phyloP scores from a whole-genome alignment of 139 green algal species.

The Raphidocelis subcapitata region DNA sequence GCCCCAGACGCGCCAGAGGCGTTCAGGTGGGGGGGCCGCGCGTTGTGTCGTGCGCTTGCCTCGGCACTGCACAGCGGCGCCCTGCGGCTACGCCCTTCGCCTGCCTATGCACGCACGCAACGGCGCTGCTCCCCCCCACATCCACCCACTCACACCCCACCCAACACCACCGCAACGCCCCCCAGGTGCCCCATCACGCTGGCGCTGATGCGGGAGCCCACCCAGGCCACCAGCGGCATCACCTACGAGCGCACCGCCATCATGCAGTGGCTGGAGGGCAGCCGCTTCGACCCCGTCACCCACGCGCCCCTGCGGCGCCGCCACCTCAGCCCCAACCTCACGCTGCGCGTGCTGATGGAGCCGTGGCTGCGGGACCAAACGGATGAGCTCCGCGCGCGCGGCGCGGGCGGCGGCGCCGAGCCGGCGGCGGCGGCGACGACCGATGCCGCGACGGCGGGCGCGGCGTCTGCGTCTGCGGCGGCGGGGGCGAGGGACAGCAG shows the following conservation, averaged over 20 bases:
- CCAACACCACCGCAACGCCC: too few relatives aligned
- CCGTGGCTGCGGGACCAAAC: constrained; percentile 7
- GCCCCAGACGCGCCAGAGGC: constrained; percentile 9
- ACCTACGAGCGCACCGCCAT: constrained; percentile 43
- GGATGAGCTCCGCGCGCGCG: neutral
- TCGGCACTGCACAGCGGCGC: too few relatives aligned
- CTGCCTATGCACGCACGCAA: too few relatives aligned
- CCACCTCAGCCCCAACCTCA: constrained; percentile 25
- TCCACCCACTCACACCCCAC: too few relatives aligned
- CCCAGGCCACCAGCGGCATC: constrained; percentile 20
- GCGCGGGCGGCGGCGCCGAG: too few relatives aligned
- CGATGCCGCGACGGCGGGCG: too few relatives aligned
- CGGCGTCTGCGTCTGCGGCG: too few relatives aligned
- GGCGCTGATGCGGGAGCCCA: constrained; percentile 33
- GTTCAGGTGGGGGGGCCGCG: constrained; percentile 5
- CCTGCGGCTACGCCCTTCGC: too few relatives aligned
- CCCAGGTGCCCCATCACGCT: constrained; percentile 43
- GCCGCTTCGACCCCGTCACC: constrained; percentile 15
- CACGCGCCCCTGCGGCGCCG: constrained; percentile 9
- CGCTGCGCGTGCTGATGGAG: constrained; percentile 19
- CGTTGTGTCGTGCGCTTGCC: neutral
- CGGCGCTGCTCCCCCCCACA: too few relatives aligned
- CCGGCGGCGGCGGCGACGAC: too few relatives aligned
- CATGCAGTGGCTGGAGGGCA: constrained; percentile 26
- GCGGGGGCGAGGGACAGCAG: too few relatives aligned